phyloP scores from a whole-genome alignment of 2,329 filamentous ascomycete genomes.

The Xylaria sp. region DNA sequence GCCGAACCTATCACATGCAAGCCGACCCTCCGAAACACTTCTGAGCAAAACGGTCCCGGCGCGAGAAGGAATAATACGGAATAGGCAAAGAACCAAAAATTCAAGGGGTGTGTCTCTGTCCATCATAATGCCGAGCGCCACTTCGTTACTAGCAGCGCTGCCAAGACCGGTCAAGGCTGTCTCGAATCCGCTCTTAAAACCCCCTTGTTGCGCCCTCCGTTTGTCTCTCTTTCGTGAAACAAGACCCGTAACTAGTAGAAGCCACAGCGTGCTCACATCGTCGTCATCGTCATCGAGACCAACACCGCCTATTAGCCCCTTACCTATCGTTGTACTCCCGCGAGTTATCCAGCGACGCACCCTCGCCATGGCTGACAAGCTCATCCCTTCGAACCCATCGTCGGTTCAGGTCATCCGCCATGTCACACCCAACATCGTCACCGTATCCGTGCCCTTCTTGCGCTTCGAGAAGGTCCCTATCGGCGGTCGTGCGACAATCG shows the following conservation, averaged over 20 bases:
- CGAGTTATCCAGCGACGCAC: slow-evolving; percentile 8
- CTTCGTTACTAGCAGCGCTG: slow-evolving; percentile 7
- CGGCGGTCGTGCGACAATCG: slow-evolving; percentile 80
- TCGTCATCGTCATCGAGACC: neutral
- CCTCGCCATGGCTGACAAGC: slow-evolving; percentile 52
- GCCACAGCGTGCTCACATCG: neutral
- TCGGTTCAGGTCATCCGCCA: slow-evolving; percentile 88
- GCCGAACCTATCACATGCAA: too few relatives aligned
- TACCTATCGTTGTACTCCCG: neutral
- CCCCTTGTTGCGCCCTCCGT: slow-evolving; percentile 10
- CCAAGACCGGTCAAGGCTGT: slow-evolving; percentile 8
- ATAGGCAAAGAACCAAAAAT: neutral
- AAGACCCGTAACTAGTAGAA: neutral
- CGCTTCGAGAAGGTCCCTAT: slow-evolving; percentile 76
- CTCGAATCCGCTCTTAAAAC: slow-evolving; percentile 19
- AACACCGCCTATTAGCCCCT: neutral
- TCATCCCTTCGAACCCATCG: slow-evolving; percentile 65
- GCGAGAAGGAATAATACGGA: neutral
- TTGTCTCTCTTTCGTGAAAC: slow-evolving; percentile 2
- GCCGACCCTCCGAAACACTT: too few relatives aligned
- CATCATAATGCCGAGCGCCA: slow-evolving; percentile 3
- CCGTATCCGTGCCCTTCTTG: slow-evolving; percentile 75
- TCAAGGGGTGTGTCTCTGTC: neutral
- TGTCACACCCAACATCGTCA: slow-evolving; percentile 72
- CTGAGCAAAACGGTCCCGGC: neutral